Base-by-base conservation (phyloP, 1,284 basidiomycete species). In the Rhodotorula sp. region DNA sequence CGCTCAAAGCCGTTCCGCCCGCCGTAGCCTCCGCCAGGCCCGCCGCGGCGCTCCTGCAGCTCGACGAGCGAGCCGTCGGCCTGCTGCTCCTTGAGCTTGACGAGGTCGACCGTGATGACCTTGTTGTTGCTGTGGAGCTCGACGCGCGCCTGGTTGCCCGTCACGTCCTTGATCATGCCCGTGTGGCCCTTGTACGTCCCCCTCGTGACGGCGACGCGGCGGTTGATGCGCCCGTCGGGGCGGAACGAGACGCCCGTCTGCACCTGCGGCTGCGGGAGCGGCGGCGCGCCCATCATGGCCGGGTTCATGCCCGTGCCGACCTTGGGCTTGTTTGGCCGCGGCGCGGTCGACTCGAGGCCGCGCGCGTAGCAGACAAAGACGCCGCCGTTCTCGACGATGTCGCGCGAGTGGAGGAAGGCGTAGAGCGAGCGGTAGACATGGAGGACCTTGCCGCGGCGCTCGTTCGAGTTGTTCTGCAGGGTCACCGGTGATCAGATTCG, bases 381-480 rank as follows among this genome's bases (percentile, higher is more conserved):
- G 70, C 97, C 97, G 41, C 92, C 90, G 79, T 98, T 96, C 81
- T 97, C 94, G 23, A 86, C 80, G 72, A 92, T 86, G 66, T 97
- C 94, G 54, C 95, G 90, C 79, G 95, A 97, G 84, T 95, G 90
- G 57, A 99, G 83, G 85, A 97, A 99, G 8, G 92, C 93, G 79
- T 90, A 96, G 82, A 92, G 90, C 0, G 93, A 95, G 80, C 97
- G 93, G 81, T 97, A 92, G 59, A 95, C 94, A 81, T 98, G 96
- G 66, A 99, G 84, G 14, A 99, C 91, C 71, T 89, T 88, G 67
- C 97, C 97, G 85, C 91, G 92, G n/a, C 95, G 91, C 66, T 86
- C 85, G 88, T 93, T 66, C 23, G 70, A 71, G 27, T 60, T 61
- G 53, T 63, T 63, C 62, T 56, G 49, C 23, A 3, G 19, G 7